Evolutionary conservation across 306 rosid genomes (phyloP).

Genomic region (Vigna angularis): DNA sequence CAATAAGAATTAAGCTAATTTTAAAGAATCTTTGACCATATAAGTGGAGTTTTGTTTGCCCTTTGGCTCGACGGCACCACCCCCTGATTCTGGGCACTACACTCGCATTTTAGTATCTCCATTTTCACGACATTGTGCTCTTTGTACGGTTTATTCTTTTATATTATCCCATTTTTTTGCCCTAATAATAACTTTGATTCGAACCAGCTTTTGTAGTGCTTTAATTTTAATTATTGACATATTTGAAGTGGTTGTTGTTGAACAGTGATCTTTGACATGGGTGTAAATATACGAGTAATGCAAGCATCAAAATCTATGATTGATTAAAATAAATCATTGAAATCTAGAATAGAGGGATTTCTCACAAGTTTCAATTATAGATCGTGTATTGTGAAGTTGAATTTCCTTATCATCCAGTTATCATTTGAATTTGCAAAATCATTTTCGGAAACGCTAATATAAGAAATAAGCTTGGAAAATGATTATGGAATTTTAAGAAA

Average conservation of each 20-base stretch:
- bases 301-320: neutral
- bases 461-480: no score
- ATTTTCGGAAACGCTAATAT: neutral
- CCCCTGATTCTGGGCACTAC: conserved; percentile 20
- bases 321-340: neutral
- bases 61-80: conserved; percentile 36
- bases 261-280: neutral
- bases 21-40: conserved; percentile 28
- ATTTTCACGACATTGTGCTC: neutral
- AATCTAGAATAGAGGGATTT: neutral
- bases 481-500: no score
- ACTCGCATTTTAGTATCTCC: neutral
- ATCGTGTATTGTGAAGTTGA: neutral
- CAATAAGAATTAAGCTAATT: conserved; percentile 5
- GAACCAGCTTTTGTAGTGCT: no score
- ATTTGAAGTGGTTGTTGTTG: neutral
- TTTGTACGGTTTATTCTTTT: neutral
- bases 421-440: no score
- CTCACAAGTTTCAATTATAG: neutral
- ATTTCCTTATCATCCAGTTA: neutral
- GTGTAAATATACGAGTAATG: neutral
- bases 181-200: neutral
- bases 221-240: neutral
- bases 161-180: neutral
- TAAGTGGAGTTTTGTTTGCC: conserved; percentile 12